phyloP scores from a whole-genome alignment of 129 eudicot species.

The Cynara cardunculus region DNA sequence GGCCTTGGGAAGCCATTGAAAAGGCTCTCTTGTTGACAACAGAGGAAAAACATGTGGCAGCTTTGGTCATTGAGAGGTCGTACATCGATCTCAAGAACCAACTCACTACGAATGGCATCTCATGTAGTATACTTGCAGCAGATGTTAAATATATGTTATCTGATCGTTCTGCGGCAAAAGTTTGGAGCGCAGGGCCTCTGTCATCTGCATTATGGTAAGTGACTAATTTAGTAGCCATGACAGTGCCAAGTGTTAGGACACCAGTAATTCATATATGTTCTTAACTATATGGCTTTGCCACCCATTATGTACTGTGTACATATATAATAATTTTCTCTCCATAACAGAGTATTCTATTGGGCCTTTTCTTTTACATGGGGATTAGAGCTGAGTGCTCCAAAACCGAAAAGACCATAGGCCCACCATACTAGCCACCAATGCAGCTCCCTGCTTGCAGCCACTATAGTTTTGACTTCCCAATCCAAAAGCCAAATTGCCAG shows the following conservation, averaged over 20 bases:
- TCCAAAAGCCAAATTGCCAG: not conserved
- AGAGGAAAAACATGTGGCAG: slow-evolving; percentile 75
- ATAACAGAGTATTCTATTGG: not conserved
- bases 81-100: slow-evolving; percentile 87
- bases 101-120: slow-evolving; percentile 55
- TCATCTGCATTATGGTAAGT: slow-evolving; percentile 89
- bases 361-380: not conserved
- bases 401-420: not conserved
- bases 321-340: not conserved
- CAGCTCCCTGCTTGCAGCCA: not conserved
- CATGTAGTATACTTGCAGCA: slow-evolving; percentile 67
- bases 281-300: not conserved
- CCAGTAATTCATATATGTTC: not conserved
- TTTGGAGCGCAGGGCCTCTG: slow-evolving; percentile 81
- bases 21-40: slow-evolving; percentile 49
- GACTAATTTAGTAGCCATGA: not conserved
- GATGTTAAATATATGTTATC: slow-evolving; percentile 75
- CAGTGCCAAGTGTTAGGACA: not conserved
- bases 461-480: not conserved
- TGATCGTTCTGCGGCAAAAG: slow-evolving; percentile 69
- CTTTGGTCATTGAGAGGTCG: slow-evolving; percentile 58
- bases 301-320: not conserved
- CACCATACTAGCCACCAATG: not conserved
- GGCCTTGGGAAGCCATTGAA: slow-evolving; percentile 96
- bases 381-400: not conserved